Evolutionary conservation across 805 yeast species (phyloP), one percentile per base, ranked within the genome.

Genomic region (Pichia phayaonensis): DNA sequence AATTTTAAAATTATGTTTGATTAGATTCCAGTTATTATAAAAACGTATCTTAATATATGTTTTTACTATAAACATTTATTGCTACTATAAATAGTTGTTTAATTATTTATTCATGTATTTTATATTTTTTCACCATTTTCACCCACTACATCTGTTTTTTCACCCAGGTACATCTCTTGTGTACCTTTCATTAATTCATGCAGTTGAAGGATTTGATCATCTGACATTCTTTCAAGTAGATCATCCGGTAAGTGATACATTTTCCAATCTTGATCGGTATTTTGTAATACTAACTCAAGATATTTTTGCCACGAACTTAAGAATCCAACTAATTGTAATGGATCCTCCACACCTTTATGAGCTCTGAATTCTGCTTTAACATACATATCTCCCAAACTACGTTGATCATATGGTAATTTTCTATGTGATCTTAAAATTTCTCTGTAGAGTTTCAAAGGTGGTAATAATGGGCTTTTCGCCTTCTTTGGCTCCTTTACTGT

Each of bases 231-330:
- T 46, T 83, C 86, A 55, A 94, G 71, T 48, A 84, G 83, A 34
- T 72, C 73, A 54, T 78, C 71, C 21, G 83, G 82, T 62, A 94
- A 69, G 54, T 74, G 71, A 42, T 80, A 83, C 46, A 76, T 79
- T 59, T 72, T 67, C 94, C 92, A 86, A 45, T 72, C 71, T 13
- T 79, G 85, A 38, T 76, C 79, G 27, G 79, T 76, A 52, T 56
- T 65, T 41, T 53, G 54, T 22, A 45, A 44, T 23, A 86, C 76
- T 64, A 72, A 69, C 13, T 74, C 70, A 54, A 86, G 72, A 60
- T 86, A 86, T 54, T 84, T 92, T 66, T 94, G 99, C 99, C 99
- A 94, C 53, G 88, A 84, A 1, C 95, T 81, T 54, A 94, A 73
- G 59, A 94, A 94, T 12, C 97, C 99, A 12, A 94, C 90, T 34